phyloP scores from a whole-genome alignment of 805 yeast species.

The Yarrowia sp. region DNA sequence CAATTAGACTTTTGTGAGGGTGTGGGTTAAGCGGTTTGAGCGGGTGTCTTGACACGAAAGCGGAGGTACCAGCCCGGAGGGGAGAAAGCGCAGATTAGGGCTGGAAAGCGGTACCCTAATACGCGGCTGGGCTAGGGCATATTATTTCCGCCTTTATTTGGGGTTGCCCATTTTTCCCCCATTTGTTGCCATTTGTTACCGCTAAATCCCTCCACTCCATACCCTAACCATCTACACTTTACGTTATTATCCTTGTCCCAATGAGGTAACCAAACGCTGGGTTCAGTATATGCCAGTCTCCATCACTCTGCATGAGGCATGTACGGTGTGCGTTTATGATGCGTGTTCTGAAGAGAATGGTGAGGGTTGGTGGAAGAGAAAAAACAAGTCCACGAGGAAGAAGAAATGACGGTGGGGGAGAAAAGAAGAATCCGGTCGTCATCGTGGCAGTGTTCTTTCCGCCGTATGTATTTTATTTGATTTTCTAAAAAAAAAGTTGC shows the following conservation, averaged over 20 bases:
- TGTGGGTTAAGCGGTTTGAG: background rate
- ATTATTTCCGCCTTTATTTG: too few relatives aligned
- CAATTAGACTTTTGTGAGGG: background rate
- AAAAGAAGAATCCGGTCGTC: too few relatives aligned
- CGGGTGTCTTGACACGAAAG: background rate
- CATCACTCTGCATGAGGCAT: conserved; percentile 14
- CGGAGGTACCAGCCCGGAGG: too few relatives aligned
- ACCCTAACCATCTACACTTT: background rate
- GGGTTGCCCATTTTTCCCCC: background rate
- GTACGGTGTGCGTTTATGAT: background rate
- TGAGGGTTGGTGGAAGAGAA: too few relatives aligned
- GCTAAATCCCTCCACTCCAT: background rate
- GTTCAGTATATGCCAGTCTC: conserved; percentile 21
- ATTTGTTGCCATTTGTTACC: background rate
- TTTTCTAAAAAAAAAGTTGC: too few relatives aligned
- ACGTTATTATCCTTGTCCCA: conserved; percentile 25
- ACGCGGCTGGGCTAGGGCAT: too few relatives aligned
- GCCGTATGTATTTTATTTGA: too few relatives aligned
- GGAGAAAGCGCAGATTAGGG: too few relatives aligned
- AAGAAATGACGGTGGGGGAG: too few relatives aligned
- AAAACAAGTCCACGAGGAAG: too few relatives aligned
- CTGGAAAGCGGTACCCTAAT: too few relatives aligned
- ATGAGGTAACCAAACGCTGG: conserved; percentile 28
- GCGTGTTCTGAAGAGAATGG: background rate
- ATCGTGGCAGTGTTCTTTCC: too few relatives aligned